These are phyloP conservation scores for Cryoendolithus antarcticus DNA, from an alignment of 2,329 filamentous ascomycete genomes.

Conservation along the genomic window DNA sequence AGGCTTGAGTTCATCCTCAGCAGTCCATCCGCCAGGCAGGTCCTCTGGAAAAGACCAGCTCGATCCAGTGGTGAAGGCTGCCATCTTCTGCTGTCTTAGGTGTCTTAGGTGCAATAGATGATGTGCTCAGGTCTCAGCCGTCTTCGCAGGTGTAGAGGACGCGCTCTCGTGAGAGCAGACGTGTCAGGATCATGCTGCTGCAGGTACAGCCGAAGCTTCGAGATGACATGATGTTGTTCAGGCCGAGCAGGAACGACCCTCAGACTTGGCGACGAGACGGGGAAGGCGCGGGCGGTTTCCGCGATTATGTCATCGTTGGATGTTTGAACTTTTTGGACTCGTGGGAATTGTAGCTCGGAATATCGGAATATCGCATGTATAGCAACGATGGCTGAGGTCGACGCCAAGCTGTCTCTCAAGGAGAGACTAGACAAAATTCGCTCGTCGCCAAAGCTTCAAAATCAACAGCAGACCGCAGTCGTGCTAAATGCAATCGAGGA, in stretches of 20 bases:
- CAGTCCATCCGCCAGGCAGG: conserved; percentile 23
- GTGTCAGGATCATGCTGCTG: no score
- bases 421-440: conserved; percentile 97
- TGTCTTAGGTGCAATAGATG: no score
- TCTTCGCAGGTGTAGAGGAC: no score
- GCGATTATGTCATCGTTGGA: no score
- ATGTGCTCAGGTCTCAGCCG: no score
- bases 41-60: conserved; percentile 38
- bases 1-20: conserved; percentile 8
- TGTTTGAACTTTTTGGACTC: no score
- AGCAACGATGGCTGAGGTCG: conserved; percentile 2
- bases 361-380: not conserved
- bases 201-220: no score
- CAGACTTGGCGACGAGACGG: no score
- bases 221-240: no score
- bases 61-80: conserved; percentile 27
- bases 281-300: no score
- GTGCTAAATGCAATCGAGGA: conserved; percentile 87
- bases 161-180: no score
- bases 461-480: conserved; percentile 80
- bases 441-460: conserved; percentile 81
- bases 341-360: not conserved
- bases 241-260: no score
- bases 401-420: conserved; percentile 47
- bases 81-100: conserved; percentile 21